Conservation (phyloP, 805 yeast species). For the Starmerella scarabaei region DNA sequence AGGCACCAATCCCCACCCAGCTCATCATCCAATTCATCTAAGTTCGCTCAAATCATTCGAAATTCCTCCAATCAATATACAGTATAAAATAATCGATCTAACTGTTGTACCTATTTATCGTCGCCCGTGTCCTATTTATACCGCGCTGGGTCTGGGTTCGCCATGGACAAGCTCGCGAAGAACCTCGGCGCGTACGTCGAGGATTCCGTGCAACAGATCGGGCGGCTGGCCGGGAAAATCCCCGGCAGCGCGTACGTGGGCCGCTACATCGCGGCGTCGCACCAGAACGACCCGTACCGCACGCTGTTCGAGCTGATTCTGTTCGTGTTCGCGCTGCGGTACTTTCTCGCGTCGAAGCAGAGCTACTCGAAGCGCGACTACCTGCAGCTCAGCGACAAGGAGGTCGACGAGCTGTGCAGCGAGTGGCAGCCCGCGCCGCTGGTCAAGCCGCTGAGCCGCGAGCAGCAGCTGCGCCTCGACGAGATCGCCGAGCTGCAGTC, state of each 20-base stretch:
- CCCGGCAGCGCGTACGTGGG: conserved; percentile 32
- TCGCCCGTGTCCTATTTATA: too few species aligned
- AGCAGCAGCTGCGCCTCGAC: conserved; percentile 39
- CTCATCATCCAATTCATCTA: too few species aligned
- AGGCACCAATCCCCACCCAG: too few species aligned
- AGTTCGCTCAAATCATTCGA: too few species aligned
- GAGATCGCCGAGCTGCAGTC: conserved; percentile 45
- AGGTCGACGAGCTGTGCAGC: conserved; percentile 66
- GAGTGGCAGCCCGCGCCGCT: conserved; percentile 92
- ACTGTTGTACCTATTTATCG: too few species aligned
- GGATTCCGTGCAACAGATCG: conserved; percentile 12
- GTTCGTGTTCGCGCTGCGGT: conserved; percentile 68
- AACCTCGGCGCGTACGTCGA: conserved; percentile 19
- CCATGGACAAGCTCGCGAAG: conserved; percentile 20
- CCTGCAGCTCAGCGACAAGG: conserved; percentile 40
- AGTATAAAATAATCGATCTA: too few species aligned
- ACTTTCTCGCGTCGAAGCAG: conserved; percentile 66
- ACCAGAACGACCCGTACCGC: conserved; percentile 86
- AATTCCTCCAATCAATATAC: too few species aligned
- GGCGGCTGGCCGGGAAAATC: conserved; percentile 18
- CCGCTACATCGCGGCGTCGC: conserved; percentile 69
- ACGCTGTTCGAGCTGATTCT: conserved; percentile 67
- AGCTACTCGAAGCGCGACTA: conserved; percentile 61
- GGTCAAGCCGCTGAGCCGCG: conserved; percentile 38
- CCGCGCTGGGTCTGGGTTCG: too few species aligned